Evolutionary conservation across 2,329 filamentous ascomycete species (phyloP), one percentile per base, ranked within the genome.

Genomic region (Diaporthe capsici): DNA sequence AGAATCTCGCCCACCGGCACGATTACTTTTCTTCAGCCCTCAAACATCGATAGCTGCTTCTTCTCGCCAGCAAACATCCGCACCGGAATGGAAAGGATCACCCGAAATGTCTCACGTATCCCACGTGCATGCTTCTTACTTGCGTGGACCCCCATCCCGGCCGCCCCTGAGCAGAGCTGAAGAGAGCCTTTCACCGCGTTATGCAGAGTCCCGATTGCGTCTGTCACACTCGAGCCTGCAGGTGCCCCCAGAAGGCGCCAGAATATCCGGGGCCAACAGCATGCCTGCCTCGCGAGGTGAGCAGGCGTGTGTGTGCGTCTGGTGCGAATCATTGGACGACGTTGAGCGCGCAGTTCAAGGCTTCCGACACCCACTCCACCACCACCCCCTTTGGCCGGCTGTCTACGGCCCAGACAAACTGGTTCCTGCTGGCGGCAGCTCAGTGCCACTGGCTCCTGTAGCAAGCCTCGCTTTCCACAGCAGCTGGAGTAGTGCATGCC

Each of bases 401-500:
- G 53, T 57, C 39, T 47, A 57, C 53, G 70, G 74, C 63, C 75
- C 68, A 72, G 49, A 75, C 65, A 70, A 75, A 67, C 75, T 58
- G 70, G 47, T 74, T 70, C 42, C 65, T 68, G 57, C 61, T 49
- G 51, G 34, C 65, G 58, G 67, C 68, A 61, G 61, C 58, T 75
- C 34, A 44, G 28, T 76, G n/a, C 60, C 42, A 74, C 65, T 76
- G 65, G 75, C 51, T 68, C 65, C 51, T 74, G 72, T 34, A 51
- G 53, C 37, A 70, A 74, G 75, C 75, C 75, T 76, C 75, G 71
- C 72, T 75, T 68, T 75, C 28, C 39, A 74, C 72, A 39, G 37
- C 58, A 76, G 60, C 61, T 61, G 58, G 58, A 39, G 65, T 71
- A 7, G 57, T 76, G 72, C 60, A 34, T 60, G 42, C 57, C 49